phyloP scores from a whole-genome alignment of 1,284 basidiomycete species.

The Pseudozyma sp. region DNA sequence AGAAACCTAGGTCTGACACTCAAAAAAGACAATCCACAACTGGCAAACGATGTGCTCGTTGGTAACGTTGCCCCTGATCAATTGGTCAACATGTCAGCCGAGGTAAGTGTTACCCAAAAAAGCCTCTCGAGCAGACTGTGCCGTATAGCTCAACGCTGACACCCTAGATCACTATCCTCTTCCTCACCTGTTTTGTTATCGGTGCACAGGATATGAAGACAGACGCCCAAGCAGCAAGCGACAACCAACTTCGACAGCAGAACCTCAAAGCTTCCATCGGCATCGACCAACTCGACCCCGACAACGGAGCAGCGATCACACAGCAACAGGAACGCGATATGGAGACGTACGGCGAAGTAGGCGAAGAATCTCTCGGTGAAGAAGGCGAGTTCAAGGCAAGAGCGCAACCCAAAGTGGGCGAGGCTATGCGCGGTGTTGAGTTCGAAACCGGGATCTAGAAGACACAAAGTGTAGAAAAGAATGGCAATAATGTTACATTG shows the following conservation, averaged over 20 bases:
- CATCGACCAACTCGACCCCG: conserved; percentile 37
- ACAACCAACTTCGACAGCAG: conserved; percentile 33
- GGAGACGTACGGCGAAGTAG: conserved; percentile 42
- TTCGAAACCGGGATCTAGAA: conserved; percentile 41
- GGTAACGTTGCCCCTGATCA: conserved; percentile 14
- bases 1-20: conserved; percentile 41
- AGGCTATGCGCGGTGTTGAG: conserved; percentile 51
- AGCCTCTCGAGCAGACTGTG: background rate
- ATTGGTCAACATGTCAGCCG: conserved; percentile 33
- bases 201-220: conserved; percentile 37
- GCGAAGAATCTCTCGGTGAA: conserved; percentile 23
- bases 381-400: conserved; percentile 51
- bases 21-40: conserved; percentile 47
- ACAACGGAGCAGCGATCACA: conserved; percentile 16
- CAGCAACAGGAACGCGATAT: conserved; percentile 31
- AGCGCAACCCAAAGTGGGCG: conserved; percentile 48
- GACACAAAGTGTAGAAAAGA: background rate
- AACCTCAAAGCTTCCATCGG: conserved; percentile 39
- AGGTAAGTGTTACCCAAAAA: conserved; percentile 12
- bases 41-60: conserved; percentile 21
- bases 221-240: conserved; percentile 29
- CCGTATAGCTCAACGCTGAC: no score
- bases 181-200: background rate
- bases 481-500: conserved; percentile 31
- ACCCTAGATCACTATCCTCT: background rate